phyloP scores from a whole-genome alignment of 2,329 filamentous ascomycete species.

The Penicillium hordei region DNA sequence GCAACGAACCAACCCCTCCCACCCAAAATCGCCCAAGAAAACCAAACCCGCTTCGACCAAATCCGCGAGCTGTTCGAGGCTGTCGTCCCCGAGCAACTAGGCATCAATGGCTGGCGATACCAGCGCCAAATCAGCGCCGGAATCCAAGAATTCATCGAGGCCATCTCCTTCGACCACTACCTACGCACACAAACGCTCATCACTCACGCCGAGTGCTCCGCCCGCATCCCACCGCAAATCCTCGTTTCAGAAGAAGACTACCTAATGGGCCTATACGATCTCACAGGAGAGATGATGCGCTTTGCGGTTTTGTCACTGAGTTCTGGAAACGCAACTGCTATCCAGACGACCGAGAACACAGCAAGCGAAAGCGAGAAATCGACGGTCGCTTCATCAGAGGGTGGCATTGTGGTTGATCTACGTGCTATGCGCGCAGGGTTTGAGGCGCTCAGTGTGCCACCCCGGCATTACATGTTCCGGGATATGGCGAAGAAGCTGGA shows the following conservation, averaged over 20 bases:
- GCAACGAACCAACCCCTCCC: slow-evolving; percentile 56
- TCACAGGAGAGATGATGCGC: slow-evolving; percentile 95
- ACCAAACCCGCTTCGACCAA: slow-evolving; percentile 65
- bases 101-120: slow-evolving; percentile 81
- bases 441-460: slow-evolving; percentile 65
- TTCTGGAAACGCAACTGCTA: slow-evolving; percentile 60
- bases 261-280: slow-evolving; percentile 84
- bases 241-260: slow-evolving; percentile 79
- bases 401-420: slow-evolving; percentile 76
- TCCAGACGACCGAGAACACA: slow-evolving; percentile 22
- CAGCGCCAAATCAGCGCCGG: slow-evolving; percentile 71
- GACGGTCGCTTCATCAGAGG: slow-evolving; percentile 42
- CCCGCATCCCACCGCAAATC: slow-evolving; percentile 51
- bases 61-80: slow-evolving; percentile 68
- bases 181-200: slow-evolving; percentile 75
- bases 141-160: slow-evolving; percentile 93
- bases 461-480: slow-evolving; percentile 54
- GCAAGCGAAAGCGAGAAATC: slow-evolving; percentile 6
- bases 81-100: slow-evolving; percentile 71
- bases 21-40: slow-evolving; percentile 66
- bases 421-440: slow-evolving; percentile 73
- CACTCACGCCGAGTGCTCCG: slow-evolving; percentile 60
- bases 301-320: slow-evolving; percentile 89
- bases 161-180: slow-evolving; percentile 85
- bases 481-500: slow-evolving; percentile 77